Percentiles rank a stretch among this genome's conserved stretches.
Conservation (phyloP, 1,284 basidiomycete species). For the Rhizoctonia solani region DNA sequence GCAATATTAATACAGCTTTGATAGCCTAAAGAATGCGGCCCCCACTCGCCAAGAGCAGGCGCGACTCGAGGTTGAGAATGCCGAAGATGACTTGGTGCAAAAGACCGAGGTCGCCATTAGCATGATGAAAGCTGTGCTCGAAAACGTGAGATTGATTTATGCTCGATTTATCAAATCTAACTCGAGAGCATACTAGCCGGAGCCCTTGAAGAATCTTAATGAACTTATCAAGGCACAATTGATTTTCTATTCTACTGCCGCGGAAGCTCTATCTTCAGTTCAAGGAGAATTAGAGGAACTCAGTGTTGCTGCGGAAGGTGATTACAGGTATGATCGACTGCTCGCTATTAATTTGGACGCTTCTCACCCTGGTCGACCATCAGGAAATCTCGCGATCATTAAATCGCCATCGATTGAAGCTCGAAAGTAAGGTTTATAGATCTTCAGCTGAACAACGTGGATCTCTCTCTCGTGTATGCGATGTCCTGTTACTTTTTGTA, state of each 20-base stretch:
- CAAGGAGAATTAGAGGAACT: conserved; percentile 92
- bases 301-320: conserved; percentile 85
- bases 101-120: conserved; percentile 98
- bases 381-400: conserved; percentile 31
- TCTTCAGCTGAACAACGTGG: neutral
- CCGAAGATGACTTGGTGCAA: conserved; percentile 94
- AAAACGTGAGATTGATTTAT: conserved; percentile 68
- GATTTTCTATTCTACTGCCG: conserved; percentile 80
- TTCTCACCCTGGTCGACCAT: neutral
- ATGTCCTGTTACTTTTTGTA: neutral
- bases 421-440: conserved; percentile 23
- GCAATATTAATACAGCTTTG: neutral
- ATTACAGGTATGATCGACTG: conserved; percentile 72
- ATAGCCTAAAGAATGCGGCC: conserved; percentile 73
- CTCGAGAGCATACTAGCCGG: conserved; percentile 62
- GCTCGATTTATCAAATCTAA: neutral
- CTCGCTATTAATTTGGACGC: neutral
- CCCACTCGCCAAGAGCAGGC: conserved; percentile 86
- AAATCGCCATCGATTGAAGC: neutral
- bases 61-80: conserved; percentile 84
- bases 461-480: conserved; percentile 10
- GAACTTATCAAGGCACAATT: conserved; percentile 91
- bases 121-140: conserved; percentile 96
- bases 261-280: conserved; percentile 78
- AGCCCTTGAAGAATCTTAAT: conserved; percentile 92